Conservation (phyloP, 2,329 filamentous ascomycete genomes). For the Trichoderma sp. region DNA sequence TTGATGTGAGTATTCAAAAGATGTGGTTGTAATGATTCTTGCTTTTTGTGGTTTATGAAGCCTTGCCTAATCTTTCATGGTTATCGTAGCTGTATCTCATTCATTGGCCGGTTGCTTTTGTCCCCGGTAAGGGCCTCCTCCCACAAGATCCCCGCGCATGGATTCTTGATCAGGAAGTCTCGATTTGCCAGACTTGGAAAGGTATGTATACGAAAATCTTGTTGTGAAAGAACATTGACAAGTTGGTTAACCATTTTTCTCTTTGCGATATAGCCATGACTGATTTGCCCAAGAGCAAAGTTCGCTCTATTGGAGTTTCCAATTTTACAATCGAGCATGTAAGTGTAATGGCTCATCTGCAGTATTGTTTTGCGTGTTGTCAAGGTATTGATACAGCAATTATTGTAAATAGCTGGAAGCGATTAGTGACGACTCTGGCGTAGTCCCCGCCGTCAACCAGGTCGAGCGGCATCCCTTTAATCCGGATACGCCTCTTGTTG, state of each 20-base stretch:
- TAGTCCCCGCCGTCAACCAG: slow-evolving; percentile 65
- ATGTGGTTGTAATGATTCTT: neutral
- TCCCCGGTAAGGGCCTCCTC: slow-evolving; percentile 46
- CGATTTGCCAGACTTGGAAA: slow-evolving; percentile 49
- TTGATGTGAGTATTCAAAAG: slow-evolving; percentile 45
- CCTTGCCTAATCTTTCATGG: neutral
- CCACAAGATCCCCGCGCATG: slow-evolving; percentile 42
- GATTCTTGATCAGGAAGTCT: slow-evolving; percentile 47
- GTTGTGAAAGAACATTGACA: too few species aligned
- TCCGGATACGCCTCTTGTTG: slow-evolving; percentile 56
- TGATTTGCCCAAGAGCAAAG: slow-evolving; percentile 61
- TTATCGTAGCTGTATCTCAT: slow-evolving; percentile 56
- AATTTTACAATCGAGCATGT: slow-evolving; percentile 58
- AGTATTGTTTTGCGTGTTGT: neutral
- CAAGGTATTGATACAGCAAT: neutral
- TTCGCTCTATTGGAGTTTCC: slow-evolving; percentile 69
- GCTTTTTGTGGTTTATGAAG: neutral
- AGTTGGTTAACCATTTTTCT: neutral
- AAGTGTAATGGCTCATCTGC: neutral
- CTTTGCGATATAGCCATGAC: slow-evolving; percentile 44
- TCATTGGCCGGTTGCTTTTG: slow-evolving; percentile 61
- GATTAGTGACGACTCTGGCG: slow-evolving; percentile 58
- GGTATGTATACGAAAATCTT: neutral
- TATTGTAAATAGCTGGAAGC: slow-evolving; percentile 57
- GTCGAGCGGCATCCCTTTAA: slow-evolving; percentile 68